phyloP scores from a whole-genome alignment of 1,139 yeast genomes.

The Geotrichum fermentans region DNA sequence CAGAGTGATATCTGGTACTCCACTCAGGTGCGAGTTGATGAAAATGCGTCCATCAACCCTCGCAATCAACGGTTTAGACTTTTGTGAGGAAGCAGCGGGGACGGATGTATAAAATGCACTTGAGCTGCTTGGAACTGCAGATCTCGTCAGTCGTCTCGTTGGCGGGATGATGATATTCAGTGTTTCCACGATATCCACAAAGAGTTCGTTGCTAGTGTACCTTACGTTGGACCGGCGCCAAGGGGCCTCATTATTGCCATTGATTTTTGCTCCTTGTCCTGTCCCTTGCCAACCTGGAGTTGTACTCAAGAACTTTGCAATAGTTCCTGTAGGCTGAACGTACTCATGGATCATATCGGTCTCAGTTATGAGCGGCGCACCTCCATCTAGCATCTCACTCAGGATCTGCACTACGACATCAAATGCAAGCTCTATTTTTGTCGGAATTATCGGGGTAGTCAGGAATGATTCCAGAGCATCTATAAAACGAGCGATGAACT shows the following conservation, averaged over 20 bases:
- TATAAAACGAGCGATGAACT: slow-evolving; percentile 50
- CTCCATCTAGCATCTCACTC: slow-evolving; percentile 72
- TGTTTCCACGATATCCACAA: slow-evolving; percentile 67
- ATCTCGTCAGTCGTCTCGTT: slow-evolving; percentile 19
- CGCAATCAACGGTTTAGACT: slow-evolving; percentile 48
- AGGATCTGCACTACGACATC: slow-evolving; percentile 59
- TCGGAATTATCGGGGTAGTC: slow-evolving; percentile 51
- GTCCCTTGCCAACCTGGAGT: slow-evolving; percentile 15
- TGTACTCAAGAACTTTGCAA: slow-evolving; percentile 30
- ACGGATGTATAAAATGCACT: slow-evolving; percentile 37
- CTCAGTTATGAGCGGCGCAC: slow-evolving; percentile 69
- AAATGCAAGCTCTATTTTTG: slow-evolving; percentile 58
- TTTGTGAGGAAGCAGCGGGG: slow-evolving; percentile 19
- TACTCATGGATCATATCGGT: slow-evolving; percentile 63
- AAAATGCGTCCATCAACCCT: slow-evolving; percentile 61
- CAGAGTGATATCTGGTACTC: slow-evolving; percentile 66
- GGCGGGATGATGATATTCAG: slow-evolving; percentile 45
- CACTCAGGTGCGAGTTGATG: slow-evolving; percentile 65
- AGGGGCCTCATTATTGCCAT: slow-evolving; percentile 43
- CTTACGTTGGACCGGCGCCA: slow-evolving; percentile 70
- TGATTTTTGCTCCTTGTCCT: slow-evolving; percentile 4
- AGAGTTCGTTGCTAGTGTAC: slow-evolving; percentile 73
- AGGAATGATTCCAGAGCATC: slow-evolving; percentile 55
- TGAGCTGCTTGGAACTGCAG: slow-evolving; percentile 25
- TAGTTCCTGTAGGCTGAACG: slow-evolving; percentile 50